Evolutionary conservation across 2,329 filamentous ascomycete species (phyloP).

Genomic region (Aspergillus udagawae): DNA sequence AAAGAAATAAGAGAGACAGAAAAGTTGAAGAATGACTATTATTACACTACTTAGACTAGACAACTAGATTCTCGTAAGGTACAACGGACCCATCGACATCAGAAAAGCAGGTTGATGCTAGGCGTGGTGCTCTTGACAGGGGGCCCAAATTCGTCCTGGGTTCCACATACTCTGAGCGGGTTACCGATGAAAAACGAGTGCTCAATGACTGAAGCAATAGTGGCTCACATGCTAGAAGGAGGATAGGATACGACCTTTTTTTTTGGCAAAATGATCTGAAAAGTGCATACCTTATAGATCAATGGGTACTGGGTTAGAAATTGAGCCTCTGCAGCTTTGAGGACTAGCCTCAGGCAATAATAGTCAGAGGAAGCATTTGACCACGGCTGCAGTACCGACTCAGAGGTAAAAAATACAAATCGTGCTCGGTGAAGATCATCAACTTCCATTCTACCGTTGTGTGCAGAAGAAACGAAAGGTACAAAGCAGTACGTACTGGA

Average conservation of each 20-base stretch:
- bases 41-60: not conserved
- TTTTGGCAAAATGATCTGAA: not conserved
- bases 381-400: too few species aligned
- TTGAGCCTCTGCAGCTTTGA: not conserved
- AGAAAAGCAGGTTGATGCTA: not conserved
- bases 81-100: not conserved
- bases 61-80: not conserved
- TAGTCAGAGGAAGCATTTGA: not conserved
- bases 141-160: constrained; percentile 10
- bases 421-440: too few species aligned
- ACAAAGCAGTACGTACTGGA: not conserved
- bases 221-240: not conserved
- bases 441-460: not conserved
- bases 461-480: not conserved
- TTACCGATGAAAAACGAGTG: not conserved
- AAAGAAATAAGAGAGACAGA: not conserved
- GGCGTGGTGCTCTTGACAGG: constrained; percentile 15
- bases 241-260: not conserved
- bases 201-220: too few species aligned
- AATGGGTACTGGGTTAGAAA: not conserved
- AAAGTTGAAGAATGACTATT: not conserved
- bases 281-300: not conserved
- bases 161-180: constrained; percentile 8
- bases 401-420: too few species aligned
- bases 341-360: not conserved